Base-by-base conservation (phyloP, 1,139 yeast genomes). In the Diutina ranongensis region DNA sequence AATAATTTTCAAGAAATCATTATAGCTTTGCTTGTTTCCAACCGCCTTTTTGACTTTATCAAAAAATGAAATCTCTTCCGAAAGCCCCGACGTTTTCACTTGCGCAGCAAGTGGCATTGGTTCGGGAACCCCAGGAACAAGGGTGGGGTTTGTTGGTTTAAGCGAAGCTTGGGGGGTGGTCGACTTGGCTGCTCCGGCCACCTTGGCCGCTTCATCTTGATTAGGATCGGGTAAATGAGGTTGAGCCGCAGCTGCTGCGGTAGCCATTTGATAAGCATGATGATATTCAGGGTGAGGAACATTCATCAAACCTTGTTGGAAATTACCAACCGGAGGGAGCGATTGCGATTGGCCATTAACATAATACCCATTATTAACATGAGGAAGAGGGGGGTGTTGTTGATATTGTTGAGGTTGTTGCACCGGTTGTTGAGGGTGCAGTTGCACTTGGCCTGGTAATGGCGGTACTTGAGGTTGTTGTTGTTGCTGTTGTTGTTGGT, bases 301-400 rank as follows among this genome's bases (percentile, higher is more conserved):
- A 35, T 70, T 67, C 34, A 31, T 31, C 18, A 76, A 57, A 19
- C 88, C 89, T 10, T 96, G 95, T 33, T 94, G 94, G 61, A 92
- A 92, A 58, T 82, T 89, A 5, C 98, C 98, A 35, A 92, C 89
- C 5, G 98, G 97, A 16, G 98, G 98, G 49, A 92, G 71, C 32
- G 42, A 12, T 54, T 86, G 89, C 15, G 71, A 57, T 12, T 62
- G 58, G 16, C 63, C 64, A n/a, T 49, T 50, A 16, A 52, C 54
- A 42, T 55, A 56, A 45, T 56, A 62, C 44, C 42, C 42, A 15
- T 38, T 38, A 16, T 31, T 32, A 13, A 22, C 20, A 12, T 25
- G 31, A 5, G 42, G 31, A 9, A 15, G 42, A 22, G 40, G 40
- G 10, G 22, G 40, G 50, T 56, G 45, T n/a, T 19, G 38, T 13